Conservation (phyloP, 2,329 filamentous ascomycete genomes). For the Zarea fungicola region DNA sequence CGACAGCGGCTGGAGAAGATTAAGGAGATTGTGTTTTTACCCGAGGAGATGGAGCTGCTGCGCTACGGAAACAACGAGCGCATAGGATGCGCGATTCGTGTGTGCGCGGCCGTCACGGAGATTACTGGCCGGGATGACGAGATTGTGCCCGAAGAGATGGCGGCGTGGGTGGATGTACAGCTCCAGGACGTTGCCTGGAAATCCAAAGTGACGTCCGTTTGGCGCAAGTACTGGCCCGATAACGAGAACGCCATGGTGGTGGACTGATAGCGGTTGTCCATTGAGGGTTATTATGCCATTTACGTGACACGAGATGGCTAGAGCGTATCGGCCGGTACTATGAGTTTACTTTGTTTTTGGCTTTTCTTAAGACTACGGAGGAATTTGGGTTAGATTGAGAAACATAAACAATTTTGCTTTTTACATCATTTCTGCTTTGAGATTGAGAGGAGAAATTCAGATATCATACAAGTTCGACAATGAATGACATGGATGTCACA, state of each 20-base stretch:
- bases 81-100: constrained; percentile 20
- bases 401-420: too few relatives aligned
- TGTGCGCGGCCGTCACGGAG: constrained; percentile 24
- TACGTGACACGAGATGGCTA: too few relatives aligned
- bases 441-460: too few relatives aligned
- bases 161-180: constrained; percentile 23
- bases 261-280: neutral
- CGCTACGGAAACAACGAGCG: constrained; percentile 21
- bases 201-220: constrained; percentile 14
- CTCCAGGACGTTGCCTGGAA: constrained; percentile 22
- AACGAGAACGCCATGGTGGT: neutral
- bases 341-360: too few relatives aligned
- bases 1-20: constrained; percentile 20
- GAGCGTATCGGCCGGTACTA: too few relatives aligned
- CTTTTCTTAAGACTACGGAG: too few relatives aligned
- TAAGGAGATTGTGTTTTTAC: constrained; percentile 21
- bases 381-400: too few relatives aligned
- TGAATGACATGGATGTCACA: too few relatives aligned
- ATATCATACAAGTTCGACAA: too few relatives aligned
- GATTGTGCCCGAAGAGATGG: constrained; percentile 14
- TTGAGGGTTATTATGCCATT: neutral
- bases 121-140: constrained; percentile 21
- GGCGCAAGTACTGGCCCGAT: neutral
- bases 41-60: constrained; percentile 25
- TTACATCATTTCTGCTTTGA: too few relatives aligned